Conservation (phyloP, 2,329 filamentous ascomycete species). For the Calonectria ilicicola region DNA sequence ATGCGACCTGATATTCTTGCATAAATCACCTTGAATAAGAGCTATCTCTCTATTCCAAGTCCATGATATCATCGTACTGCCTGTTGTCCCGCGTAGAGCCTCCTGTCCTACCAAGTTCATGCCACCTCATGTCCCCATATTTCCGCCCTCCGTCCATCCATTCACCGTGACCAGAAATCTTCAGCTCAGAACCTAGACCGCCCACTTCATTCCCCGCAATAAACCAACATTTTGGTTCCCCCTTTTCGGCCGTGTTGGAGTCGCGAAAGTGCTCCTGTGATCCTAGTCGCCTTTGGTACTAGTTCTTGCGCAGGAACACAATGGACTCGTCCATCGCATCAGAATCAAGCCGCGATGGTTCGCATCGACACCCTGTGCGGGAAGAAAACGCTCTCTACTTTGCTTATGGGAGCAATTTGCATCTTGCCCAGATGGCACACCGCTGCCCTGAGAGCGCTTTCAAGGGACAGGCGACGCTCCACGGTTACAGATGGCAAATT, state of each 20-base stretch:
- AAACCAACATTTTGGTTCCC: not conserved
- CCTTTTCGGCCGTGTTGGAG: not conserved
- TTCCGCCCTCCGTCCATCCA: not conserved
- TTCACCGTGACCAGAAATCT: not conserved
- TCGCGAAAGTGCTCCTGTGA: not conserved
- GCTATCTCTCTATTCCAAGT: no score
- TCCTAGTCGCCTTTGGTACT: not conserved
- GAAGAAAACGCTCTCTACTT: not conserved
- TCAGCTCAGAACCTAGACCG: not conserved
- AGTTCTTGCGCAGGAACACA: not conserved
- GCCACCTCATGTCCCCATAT: not conserved
- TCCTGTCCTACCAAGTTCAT: not conserved
- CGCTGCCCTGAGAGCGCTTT: not conserved
- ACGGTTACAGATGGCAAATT: not conserved
- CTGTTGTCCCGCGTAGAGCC: no score
- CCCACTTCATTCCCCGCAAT: not conserved
- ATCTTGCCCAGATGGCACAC: not conserved
- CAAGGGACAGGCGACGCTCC: not conserved
- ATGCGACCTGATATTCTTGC: no score
- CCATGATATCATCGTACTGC: no score
- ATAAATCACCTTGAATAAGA: no score
- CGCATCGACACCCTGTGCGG: not conserved
- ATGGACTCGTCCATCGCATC: not conserved
- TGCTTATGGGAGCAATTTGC: not conserved
- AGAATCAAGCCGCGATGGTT: not conserved